A percentile compares a stretch with the other conserved stretches of the same genome.
Conservation (phyloP, 352 stramenopile genomes). For the Phytophthora capsici region DNA sequence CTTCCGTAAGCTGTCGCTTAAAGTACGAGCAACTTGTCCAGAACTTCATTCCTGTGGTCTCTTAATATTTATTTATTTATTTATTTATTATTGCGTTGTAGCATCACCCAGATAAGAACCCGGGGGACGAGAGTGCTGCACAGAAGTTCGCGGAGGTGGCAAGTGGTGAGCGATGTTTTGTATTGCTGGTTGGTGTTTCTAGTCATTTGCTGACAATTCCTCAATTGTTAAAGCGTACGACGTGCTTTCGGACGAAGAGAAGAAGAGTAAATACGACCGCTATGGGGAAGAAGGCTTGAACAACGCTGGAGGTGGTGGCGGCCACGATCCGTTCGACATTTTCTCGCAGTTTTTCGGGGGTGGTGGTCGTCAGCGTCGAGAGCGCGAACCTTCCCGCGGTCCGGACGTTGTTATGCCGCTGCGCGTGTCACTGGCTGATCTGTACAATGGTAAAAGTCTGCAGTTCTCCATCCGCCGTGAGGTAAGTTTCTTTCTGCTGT, state of each 20-base stretch:
- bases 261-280: constrained; percentile 90
- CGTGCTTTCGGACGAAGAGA: constrained; percentile 91
- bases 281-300: constrained; percentile 90
- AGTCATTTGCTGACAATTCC: no score
- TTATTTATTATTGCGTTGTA: constrained; percentile 12
- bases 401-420: constrained; percentile 90
- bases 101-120: constrained; percentile 92
- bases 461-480: constrained; percentile 94
- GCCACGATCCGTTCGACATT: constrained; percentile 79
- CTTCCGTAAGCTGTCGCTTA: constrained; percentile 91
- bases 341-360: constrained; percentile 85
- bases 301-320: constrained; percentile 53
- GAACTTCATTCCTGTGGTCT: neutral
- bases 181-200: neutral
- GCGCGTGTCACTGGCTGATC: constrained; percentile 94
- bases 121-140: constrained; percentile 79
- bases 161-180: constrained; percentile 43
- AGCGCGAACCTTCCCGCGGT: constrained; percentile 65
- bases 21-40: constrained; percentile 42
- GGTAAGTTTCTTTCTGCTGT: constrained; percentile 11
- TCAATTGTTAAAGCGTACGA: constrained; percentile 79
- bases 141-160: constrained; percentile 91
- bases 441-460: constrained; percentile 96
- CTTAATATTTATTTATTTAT: constrained; percentile 11
- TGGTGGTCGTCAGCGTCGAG: constrained; percentile 42